These are phyloP conservation scores for Nicotiana tomentosiformis DNA, from an alignment of 257 asterid genomes.

Conservation along the genomic window DNA sequence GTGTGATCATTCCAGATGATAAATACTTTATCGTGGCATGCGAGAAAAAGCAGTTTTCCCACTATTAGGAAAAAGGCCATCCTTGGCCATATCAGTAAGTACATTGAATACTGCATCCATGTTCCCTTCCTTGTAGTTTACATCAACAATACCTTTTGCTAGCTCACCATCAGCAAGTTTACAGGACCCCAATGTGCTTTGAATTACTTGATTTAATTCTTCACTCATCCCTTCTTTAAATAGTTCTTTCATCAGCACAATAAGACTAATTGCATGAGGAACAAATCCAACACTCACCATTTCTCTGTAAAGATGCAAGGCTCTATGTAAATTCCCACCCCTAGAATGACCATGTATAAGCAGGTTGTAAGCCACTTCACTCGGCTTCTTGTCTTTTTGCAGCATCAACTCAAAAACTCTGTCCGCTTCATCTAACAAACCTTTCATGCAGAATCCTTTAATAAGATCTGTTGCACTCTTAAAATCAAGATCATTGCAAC, in stretches of 20 bases:
- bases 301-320: constrained; percentile 49
- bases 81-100: constrained; percentile 72
- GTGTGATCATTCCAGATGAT: not conserved
- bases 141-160: constrained; percentile 63
- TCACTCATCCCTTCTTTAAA: constrained; percentile 51
- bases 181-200: constrained; percentile 52
- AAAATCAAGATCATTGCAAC: constrained; percentile 50
- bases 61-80: constrained; percentile 81
- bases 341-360: constrained; percentile 75
- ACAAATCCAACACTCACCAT: constrained; percentile 45
- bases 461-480: constrained; percentile 52
- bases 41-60: constrained; percentile 21
- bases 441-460: constrained; percentile 90
- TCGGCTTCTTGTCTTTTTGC: constrained; percentile 40
- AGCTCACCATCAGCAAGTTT: constrained; percentile 56
- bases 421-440: constrained; percentile 77
- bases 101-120: constrained; percentile 59
- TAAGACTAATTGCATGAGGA: constrained; percentile 65
- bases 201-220: constrained; percentile 44
- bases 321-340: constrained; percentile 52
- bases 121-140: constrained; percentile 73
- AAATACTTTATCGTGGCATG: not conserved
- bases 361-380: constrained; percentile 56
- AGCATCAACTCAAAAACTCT: constrained; percentile 54
- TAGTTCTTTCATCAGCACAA: constrained; percentile 60